These are phyloP conservation scores for Lachnum nothofagi DNA, from an alignment of 2,329 filamentous ascomycete species.

Conservation along the genomic window DNA sequence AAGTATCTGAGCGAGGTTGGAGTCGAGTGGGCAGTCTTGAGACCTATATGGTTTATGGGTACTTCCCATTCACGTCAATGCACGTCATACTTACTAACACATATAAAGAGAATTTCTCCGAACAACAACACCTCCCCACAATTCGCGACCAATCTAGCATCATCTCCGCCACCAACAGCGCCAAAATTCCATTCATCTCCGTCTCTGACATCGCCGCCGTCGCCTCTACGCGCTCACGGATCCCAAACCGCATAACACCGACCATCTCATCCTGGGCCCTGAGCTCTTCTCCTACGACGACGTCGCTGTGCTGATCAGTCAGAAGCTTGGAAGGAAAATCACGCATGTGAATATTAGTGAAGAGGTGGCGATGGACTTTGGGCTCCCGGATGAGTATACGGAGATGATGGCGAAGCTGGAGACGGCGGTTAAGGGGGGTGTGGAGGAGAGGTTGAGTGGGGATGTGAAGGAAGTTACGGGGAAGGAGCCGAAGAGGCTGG, in stretches of 20 bases:
- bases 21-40: conserved; percentile 40
- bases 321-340: conserved; percentile 15
- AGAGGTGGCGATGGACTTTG: conserved; percentile 7
- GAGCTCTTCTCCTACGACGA: conserved; percentile 34
- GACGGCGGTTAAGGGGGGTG: conserved; percentile 17
- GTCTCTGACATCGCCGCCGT: conserved; percentile 44
- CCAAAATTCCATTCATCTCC: conserved; percentile 44
- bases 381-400: conserved; percentile 14
- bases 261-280: conserved; percentile 35
- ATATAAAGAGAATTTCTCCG: conserved; percentile 41
- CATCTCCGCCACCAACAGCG: conserved; percentile 40
- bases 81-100: not conserved
- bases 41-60: conserved; percentile 47
- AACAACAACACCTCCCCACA: conserved; percentile 28
- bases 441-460: conserved; percentile 19
- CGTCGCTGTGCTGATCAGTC: conserved; percentile 19
- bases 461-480: conserved; percentile 17
- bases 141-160: conserved; percentile 39
- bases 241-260: conserved; percentile 37
- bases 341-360: conserved; percentile 19
- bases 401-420: conserved; percentile 18
- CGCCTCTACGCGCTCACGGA: conserved; percentile 39
- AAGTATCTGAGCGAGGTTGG: conserved; percentile 37
- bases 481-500: conserved; percentile 12
- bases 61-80: conserved; percentile 14